Base-by-base conservation (phyloP, 306 rosid genomes). In the Citrullus mucosospermus region DNA sequence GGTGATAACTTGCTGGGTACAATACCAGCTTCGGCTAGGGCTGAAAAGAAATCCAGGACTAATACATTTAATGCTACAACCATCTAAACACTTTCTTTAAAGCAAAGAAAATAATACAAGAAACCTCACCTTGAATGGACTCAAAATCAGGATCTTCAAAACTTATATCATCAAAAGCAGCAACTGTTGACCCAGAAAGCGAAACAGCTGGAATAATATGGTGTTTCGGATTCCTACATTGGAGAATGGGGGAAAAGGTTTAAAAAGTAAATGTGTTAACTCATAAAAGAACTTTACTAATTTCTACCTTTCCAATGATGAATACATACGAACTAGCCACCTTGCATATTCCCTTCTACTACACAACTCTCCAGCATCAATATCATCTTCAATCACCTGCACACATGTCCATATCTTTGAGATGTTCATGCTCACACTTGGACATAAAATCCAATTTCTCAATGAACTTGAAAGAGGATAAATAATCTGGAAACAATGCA, bases 321-420 rank as follows among this genome's bases (percentile, higher is more conserved):
- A 85, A 85, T 86, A 89, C 82, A 86, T 70, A 72, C 61, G 88
- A 89, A 92, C 86, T 50, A 92, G 88, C 98, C 98, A 92, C 87
- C 94, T 89, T 9, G 93, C 94, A 88, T 87, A 94, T 81, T 92
- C 96, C 86, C 98, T 86, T 89, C 97, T 82, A 67, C 96, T 90
- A 79, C 98, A 94, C 91, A 94, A 82, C 30, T 92, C 97, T 82
- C 83, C 82, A 69, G 90, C 93, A 83, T 88, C 87, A 56, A 84
- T 92, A 28, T 90, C 89, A 58, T 90, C 91, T 76, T 92, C 97
- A 85, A 92, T 84, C 82, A 92, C 90, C 98, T 94, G 91, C 81
- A 90, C 28, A 85, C 80, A 90, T 36, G 85, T 83, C 86, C 84
- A 83, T 86, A 81, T 79, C 79, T 70, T 78, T 77, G 84, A 68